A percentile compares a stretch with the other conserved stretches of the same genome.
Evolutionary conservation across 2,329 filamentous ascomycete genomes (phyloP).

Genomic region (Neurospora sp.): DNA sequence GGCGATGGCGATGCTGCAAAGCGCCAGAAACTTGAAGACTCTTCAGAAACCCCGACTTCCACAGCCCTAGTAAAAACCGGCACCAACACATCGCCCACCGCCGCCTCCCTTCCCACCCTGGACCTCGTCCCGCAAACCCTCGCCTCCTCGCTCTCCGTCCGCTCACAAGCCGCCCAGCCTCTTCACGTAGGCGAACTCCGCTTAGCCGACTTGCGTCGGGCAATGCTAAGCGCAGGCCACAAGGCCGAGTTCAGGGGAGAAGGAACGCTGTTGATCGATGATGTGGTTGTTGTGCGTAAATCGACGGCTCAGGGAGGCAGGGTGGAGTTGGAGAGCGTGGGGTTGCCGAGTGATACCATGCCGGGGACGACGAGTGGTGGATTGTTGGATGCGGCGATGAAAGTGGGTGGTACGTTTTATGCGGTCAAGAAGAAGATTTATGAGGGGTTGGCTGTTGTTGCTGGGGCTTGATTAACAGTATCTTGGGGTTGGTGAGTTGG

Average conservation of each 20-base stretch:
- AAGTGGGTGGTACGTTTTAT: constrained; percentile 60
- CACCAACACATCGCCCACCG: constrained; percentile 1
- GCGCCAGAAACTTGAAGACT: constrained; percentile 36
- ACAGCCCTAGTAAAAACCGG: constrained; percentile 9
- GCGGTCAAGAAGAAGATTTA: constrained; percentile 89
- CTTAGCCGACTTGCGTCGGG: constrained; percentile 74
- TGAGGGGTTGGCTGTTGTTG: constrained; percentile 84
- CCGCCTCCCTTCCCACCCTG: constrained; percentile 33
- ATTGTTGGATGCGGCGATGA: constrained; percentile 6
- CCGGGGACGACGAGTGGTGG: constrained; percentile 23
- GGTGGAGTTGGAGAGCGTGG: constrained; percentile 79
- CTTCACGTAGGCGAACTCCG: constrained; percentile 91
- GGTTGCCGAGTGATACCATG: constrained; percentile 36
- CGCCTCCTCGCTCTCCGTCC: constrained; percentile 62
- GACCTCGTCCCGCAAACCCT: constrained; percentile 48
- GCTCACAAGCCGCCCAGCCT: constrained; percentile 65
- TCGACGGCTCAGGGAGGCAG: constrained; percentile 58
- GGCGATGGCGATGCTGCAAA: constrained; percentile 39
- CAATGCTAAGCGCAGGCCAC: constrained; percentile 75
- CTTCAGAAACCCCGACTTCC: constrained; percentile 4
- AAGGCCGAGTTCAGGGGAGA: constrained; percentile 89
- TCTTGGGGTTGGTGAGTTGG: too few species aligned
- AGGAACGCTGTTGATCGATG: constrained; percentile 83
- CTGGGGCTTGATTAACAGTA: constrained; percentile 42
- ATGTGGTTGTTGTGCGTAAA: constrained; percentile 80